These are phyloP conservation scores for Epichloe uncinata DNA, from an alignment of 2,329 filamentous ascomycete species.

Conservation along the genomic window DNA sequence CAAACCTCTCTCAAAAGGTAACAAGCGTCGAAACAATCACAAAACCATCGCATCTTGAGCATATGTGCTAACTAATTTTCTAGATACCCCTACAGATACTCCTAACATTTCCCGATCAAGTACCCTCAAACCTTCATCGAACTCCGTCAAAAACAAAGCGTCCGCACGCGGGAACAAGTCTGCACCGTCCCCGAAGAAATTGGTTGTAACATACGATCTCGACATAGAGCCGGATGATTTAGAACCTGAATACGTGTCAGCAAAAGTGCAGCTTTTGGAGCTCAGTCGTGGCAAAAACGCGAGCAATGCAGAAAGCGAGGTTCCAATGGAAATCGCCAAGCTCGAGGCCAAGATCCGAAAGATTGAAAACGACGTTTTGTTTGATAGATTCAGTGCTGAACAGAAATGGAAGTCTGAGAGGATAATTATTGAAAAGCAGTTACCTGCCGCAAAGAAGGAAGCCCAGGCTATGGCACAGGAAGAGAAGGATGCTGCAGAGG, in stretches of 20 bases:
- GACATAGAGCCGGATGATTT: conserved; percentile 65
- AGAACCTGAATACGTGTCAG: conserved; percentile 61
- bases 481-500: conserved; percentile 8
- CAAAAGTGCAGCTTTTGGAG: conserved; percentile 55
- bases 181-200: conserved; percentile 23
- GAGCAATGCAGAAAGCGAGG: conserved; percentile 11
- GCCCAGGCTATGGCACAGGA: conserved; percentile 12
- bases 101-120: conserved; percentile 35
- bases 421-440: conserved; percentile 48
- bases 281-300: conserved; percentile 19
- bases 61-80: conserved; percentile 5
- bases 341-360: conserved; percentile 60
- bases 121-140: conserved; percentile 28
- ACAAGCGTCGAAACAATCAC: background rate
- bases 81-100: conserved; percentile 37
- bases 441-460: conserved; percentile 34
- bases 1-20: conserved; percentile 26
- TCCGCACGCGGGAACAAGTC: conserved; percentile 9
- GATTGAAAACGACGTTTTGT: conserved; percentile 67
- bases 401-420: conserved; percentile 49
- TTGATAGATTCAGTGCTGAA: conserved; percentile 54
- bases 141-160: conserved; percentile 21
- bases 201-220: conserved; percentile 42
- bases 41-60: background rate
- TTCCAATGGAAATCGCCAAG: conserved; percentile 42